Evolutionary conservation across 371 early-diverging fungal genomes (phyloP), one percentile per base, ranked within the genome.

Genomic region (Syncephalastrum monosporum): DNA sequence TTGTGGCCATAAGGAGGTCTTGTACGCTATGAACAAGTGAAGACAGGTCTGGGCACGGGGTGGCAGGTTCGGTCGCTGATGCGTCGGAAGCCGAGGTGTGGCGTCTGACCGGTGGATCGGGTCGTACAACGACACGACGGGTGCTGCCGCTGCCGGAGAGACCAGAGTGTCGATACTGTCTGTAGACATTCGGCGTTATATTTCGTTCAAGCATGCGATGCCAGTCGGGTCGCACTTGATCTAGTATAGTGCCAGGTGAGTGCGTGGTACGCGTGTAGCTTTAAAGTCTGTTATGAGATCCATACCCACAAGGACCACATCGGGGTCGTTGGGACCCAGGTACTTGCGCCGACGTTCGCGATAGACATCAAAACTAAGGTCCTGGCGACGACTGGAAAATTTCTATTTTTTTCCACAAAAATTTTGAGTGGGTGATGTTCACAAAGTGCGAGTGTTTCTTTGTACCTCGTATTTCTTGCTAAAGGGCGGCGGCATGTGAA

Each of bases 201-300:
- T 4, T 7, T 29, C 43, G 13, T 12, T 53, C 42, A 12, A 59
- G 21, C 46, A 53, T 17, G 48, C 74, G 77, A 50, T 79, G 72
- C 86, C 86, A 89, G 56, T 85, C 79, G 4, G 93, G 93, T 27
- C 93, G 83, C 24, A 93, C 76, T 42, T 91, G 87, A 67, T 94
- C 91, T 88, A 72, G 10, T 43, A 46, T n/a, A 17, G 8, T n/a
- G 33, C 7, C 24, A 14, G 17, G 8, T 46, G 48, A 15, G 21
- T 29, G 21, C 21, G 24, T 14, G 44, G 15, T 21, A 38, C 17
- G 16, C 17, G 52, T 15, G 14, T 12, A 3, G n/a, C 16, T n/a
- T n/a, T 44, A 21, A 23, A 53, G 14, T 38, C 25, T 24, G 16
- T 21, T 21, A 8, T 14, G 21, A 17, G 10, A 19, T 43, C 25